Evolutionary conservation across 2,329 filamentous ascomycete genomes (phyloP).

Genomic region (Calycina marina): DNA sequence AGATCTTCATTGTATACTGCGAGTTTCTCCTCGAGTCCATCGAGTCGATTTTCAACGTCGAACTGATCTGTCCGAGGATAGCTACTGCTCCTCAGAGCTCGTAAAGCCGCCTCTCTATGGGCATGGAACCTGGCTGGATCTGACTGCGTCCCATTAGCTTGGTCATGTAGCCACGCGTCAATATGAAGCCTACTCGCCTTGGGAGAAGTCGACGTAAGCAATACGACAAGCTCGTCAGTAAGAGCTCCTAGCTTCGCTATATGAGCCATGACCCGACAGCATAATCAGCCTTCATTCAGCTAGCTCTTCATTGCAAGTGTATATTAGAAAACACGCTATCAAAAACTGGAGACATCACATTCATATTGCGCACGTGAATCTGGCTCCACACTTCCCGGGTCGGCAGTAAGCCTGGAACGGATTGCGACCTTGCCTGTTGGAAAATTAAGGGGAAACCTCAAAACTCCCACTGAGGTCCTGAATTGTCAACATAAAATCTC

Average conservation of each 20-base stretch:
- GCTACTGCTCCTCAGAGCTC: conserved; percentile 36
- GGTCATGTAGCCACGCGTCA: neutral
- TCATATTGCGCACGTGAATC: no score
- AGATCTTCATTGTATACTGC: conserved; percentile 65
- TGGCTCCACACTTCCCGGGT: no score
- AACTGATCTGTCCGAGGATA: conserved; percentile 62
- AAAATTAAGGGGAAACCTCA: no score
- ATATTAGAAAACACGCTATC: no score
- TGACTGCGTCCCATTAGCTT: conserved; percentile 8
- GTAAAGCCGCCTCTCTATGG: conserved; percentile 34
- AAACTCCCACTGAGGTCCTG: no score
- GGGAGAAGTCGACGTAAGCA: conserved; percentile 39
- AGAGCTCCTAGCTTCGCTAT: conserved; percentile 48
- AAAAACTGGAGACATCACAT: no score
- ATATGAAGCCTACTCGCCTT: conserved; percentile 29
- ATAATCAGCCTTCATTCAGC: no score
- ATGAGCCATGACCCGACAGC: conserved; percentile 47
- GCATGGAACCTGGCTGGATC: conserved; percentile 26
- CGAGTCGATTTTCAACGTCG: conserved; percentile 47
- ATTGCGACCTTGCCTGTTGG: no score
- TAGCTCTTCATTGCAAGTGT: no score
- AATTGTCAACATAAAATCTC: no score
- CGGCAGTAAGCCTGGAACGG: no score
- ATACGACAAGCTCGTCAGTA: conserved; percentile 55
- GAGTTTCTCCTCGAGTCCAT: conserved; percentile 76